Percentiles rank a stretch among this genome's conserved stretches.
phyloP scores from a whole-genome alignment of 2,329 filamentous ascomycete species.

The Fusarium proliferatum region DNA sequence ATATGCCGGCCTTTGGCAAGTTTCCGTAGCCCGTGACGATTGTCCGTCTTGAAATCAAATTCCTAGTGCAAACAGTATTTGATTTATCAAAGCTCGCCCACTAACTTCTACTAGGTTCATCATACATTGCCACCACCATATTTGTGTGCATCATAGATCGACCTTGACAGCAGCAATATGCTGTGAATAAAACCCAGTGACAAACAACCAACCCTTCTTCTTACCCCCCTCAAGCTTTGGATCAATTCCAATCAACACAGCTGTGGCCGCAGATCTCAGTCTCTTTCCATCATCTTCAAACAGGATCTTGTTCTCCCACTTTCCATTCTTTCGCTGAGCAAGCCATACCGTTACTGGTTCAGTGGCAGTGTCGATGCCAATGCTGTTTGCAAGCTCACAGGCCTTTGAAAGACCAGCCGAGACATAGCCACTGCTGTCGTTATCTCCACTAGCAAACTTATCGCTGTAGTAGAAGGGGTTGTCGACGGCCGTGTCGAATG shows the following conservation, averaged over 20 bases:
- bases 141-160: conserved; percentile 49
- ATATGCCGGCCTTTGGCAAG: not conserved
- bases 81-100: accelerated
- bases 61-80: accelerated
- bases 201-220: conserved; percentile 67
- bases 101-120: accelerated
- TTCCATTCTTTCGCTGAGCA: conserved; percentile 15
- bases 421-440: conserved; percentile 63
- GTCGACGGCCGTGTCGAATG: conserved; percentile 60
- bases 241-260: conserved; percentile 64
- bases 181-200: conserved; percentile 64
- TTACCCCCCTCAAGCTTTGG: conserved; percentile 55
- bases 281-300: conserved; percentile 67
- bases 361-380: conserved; percentile 49
- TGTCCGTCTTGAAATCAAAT: not conserved
- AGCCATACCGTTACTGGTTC: conserved; percentile 62
- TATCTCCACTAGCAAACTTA: conserved; percentile 54
- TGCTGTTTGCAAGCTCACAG: conserved; percentile 50
- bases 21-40: not conserved
- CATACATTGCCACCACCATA: not conserved
- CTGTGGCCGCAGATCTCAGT: conserved; percentile 62
- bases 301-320: conserved; percentile 60
- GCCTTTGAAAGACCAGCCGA: conserved; percentile 59
- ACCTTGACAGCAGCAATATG: conserved; percentile 64
- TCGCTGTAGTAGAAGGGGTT: conserved; percentile 70